Evolutionary conservation across 2,329 filamentous ascomycete genomes (phyloP).

Genomic region (Diaporthe sp.): DNA sequence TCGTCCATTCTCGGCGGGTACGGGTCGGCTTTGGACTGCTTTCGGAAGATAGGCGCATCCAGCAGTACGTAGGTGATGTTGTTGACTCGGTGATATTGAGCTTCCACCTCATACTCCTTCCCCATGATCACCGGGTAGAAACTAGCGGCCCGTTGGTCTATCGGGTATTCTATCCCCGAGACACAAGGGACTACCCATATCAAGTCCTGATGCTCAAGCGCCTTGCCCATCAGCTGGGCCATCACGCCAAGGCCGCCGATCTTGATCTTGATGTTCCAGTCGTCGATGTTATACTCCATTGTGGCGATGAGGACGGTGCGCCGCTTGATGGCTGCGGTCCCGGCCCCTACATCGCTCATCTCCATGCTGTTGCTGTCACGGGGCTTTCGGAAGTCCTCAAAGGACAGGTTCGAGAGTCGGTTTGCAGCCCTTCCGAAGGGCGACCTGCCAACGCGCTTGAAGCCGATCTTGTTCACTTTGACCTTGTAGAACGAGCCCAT

Average conservation of each 20-base stretch:
- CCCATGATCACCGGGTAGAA: conserved; percentile 75
- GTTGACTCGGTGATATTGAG: conserved; percentile 73
- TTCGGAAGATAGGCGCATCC: conserved; percentile 76
- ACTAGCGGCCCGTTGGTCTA: conserved; percentile 69
- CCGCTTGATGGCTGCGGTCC: conserved; percentile 46
- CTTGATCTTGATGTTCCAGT: conserved; percentile 79
- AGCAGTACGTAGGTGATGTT: conserved; percentile 79
- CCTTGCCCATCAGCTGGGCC: conserved; percentile 79
- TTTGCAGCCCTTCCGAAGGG: conserved; percentile 46
- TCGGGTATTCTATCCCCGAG: conserved; percentile 74
- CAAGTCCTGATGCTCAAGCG: conserved; percentile 73
- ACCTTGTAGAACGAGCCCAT: conserved; percentile 74
- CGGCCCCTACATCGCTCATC: conserved; percentile 42
- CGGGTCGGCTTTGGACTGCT: conserved; percentile 73
- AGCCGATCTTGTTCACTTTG: conserved; percentile 53
- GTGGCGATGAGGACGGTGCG: conserved; percentile 77
- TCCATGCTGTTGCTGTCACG: conserved; percentile 46
- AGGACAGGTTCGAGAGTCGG: conserved; percentile 50
- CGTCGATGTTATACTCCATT: conserved; percentile 80
- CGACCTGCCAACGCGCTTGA: conserved; percentile 48
- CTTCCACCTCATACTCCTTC: conserved; percentile 71
- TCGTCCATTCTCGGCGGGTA: conserved; percentile 80
- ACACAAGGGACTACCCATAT: conserved; percentile 76
- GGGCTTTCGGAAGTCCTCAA: conserved; percentile 49
- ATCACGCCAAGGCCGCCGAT: conserved; percentile 80